Evolutionary conservation across 176 grass and related monocot species (phyloP).

Genomic region (Canna indica): DNA sequence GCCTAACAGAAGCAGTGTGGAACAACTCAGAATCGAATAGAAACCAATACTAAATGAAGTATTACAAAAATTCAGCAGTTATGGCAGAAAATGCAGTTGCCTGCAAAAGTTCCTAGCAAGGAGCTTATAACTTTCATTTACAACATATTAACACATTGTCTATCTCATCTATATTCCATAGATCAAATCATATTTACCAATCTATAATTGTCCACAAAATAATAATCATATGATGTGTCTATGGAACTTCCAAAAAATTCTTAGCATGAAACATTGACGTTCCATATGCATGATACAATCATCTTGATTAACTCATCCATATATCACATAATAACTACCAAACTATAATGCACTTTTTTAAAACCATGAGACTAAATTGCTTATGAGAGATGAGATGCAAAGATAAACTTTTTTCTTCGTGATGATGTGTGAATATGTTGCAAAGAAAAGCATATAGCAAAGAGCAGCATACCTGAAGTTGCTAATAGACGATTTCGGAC

Average conservation of each 20-base stretch:
- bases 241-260: too few relatives aligned
- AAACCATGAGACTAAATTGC: neutral
- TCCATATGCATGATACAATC: neutral
- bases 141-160: neutral
- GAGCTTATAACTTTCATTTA: neutral
- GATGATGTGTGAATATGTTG: neutral
- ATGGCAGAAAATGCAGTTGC: constrained; percentile 1
- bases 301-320: neutral
- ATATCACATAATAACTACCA: neutral
- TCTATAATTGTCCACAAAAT: too few relatives aligned
- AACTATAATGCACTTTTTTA: neutral
- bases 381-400: neutral
- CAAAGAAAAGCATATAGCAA: neutral
- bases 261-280: too few relatives aligned
- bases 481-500: constrained; percentile 80
- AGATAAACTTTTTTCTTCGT: neutral
- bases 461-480: constrained; percentile 59
- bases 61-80: neutral
- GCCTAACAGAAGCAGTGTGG: constrained; percentile 29
- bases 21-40: constrained; percentile 7
- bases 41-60: constrained; percentile 10
- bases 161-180: neutral
- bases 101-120: constrained; percentile 2
- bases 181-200: neutral
- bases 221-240: too few relatives aligned